A percentile compares a stretch with the other conserved stretches of the same genome.
Evolutionary conservation across 352 stramenopile genomes (phyloP).

Genomic region (Phytopythium montanum): DNA sequence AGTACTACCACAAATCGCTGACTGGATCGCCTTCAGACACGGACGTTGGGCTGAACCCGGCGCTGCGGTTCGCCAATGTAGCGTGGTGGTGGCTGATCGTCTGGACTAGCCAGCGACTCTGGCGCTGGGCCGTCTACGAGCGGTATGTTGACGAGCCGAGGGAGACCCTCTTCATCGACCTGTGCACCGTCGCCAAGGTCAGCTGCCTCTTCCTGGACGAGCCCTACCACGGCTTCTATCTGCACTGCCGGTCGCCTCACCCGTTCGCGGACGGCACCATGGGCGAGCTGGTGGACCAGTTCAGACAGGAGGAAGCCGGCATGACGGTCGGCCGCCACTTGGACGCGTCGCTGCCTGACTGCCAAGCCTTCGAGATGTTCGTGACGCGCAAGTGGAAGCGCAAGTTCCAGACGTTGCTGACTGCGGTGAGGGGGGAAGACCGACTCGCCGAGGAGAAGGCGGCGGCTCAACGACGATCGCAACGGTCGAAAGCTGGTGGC

Average conservation of each 20-base stretch:
- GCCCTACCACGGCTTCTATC: constrained; percentile 92
- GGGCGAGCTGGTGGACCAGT: constrained; percentile 87
- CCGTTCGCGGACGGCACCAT: constrained; percentile 92
- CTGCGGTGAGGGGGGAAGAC: constrained; percentile 29
- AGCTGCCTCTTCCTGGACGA: constrained; percentile 91
- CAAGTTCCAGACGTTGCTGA: constrained; percentile 70
- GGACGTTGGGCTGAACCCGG: constrained; percentile 69
- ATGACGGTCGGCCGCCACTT: constrained; percentile 83
- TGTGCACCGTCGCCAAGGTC: constrained; percentile 94
- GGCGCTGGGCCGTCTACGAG: constrained; percentile 88
- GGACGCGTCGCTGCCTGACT: constrained; percentile 74
- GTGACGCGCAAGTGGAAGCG: constrained; percentile 83
- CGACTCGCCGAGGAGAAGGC: constrained; percentile 10
- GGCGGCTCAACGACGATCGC: constrained; percentile 19
- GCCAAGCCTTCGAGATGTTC: constrained; percentile 92
- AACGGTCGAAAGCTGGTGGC: constrained; percentile 11
- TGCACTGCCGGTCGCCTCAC: constrained; percentile 93
- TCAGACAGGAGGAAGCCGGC: constrained; percentile 89
- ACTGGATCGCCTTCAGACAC: constrained; percentile 11
- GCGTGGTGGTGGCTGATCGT: constrained; percentile 83
- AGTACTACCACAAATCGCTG: constrained; percentile 17
- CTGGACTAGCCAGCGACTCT: constrained; percentile 75
- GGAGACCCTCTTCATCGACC: constrained; percentile 88
- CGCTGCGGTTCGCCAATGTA: constrained; percentile 89
- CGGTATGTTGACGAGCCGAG: constrained; percentile 67